Evolutionary conservation across 129 eudicot species (phyloP), one percentile per base, ranked within the genome.

Genomic region (Apium graveolens): DNA sequence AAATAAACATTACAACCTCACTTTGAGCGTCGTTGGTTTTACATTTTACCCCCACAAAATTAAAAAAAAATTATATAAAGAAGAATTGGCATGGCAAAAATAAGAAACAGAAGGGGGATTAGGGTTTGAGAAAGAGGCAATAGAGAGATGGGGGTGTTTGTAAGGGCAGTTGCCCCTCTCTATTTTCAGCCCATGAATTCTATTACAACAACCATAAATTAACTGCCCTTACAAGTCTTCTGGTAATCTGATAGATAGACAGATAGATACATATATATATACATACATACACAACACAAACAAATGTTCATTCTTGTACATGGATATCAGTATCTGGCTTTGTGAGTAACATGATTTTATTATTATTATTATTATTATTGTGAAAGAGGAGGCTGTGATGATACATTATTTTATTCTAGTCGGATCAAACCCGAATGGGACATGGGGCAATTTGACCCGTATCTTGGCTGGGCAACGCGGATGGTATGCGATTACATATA

Each of bases 401-500:
- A 57, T 21, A 53, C 24, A 8, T 57, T 1, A 57, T 1, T 57
- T 21, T 24, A 57, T 24, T 57, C 29, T 7, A 57, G 12, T 57
- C 65, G 65, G 65, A 57, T 3, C 65, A 57, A n/a, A 57, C 65
- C 31, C 65, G 3, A 53, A 24, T 57, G 65, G 65, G 31, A 24
- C 65, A 8, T 57, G 65, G 65, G n/a, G 31, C 1, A 24, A n/a
- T 57, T 11, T 57, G 65, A 57, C 65, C 65, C 65, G 65, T 57
- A 57, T 57, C 65, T 57, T 57, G 65, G 65, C 31, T 57, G 65
- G 65, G 65, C 65, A 57, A 57, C 65, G 65, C 65, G 12, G 65
- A 57, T n/a, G 65, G 65, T 9, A 57, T 57, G 65, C 65, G 31
- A 57, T 27, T 41, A 65, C 74, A 69, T 26, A 43, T 75, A 3